Conservation (phyloP, 768 basidiomycete genomes). For the Pleurotus salmoneostramineus region DNA sequence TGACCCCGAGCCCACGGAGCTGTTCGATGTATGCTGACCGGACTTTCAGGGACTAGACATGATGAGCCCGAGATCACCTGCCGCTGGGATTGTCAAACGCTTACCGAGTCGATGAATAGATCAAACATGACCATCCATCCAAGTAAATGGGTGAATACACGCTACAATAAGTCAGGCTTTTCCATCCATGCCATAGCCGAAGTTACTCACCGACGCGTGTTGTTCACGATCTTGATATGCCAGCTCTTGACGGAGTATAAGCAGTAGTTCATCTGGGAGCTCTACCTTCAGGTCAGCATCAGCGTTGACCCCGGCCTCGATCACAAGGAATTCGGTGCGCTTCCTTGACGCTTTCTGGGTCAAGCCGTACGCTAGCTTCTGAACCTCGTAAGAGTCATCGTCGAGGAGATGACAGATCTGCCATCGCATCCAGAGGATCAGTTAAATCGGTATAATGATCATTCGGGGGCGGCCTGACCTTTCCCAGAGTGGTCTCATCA, state of each 20-base stretch:
- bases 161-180: constrained; percentile 18
- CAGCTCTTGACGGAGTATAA: constrained; percentile 51
- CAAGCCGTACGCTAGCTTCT: constrained; percentile 74
- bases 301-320: constrained; percentile 81
- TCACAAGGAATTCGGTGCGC: constrained; percentile 78
- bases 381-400: constrained; percentile 61
- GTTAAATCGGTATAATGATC: background rate
- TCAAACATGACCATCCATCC: constrained; percentile 91
- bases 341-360: constrained; percentile 66
- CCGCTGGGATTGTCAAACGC: constrained; percentile 21
- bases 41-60: constrained; percentile 77
- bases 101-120: constrained; percentile 77
- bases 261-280: constrained; percentile 66
- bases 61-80: background rate
- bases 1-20: constrained; percentile 64
- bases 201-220: constrained; percentile 30
- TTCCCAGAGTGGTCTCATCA: constrained; percentile 58
- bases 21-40: constrained; percentile 85
- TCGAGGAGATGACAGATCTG: constrained; percentile 71
- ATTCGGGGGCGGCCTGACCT: constrained; percentile 33
- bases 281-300: constrained; percentile 49
- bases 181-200: background rate
- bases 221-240: constrained; percentile 31
- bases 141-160: constrained; percentile 66
- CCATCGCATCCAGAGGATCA: constrained; percentile 29